A percentile compares a stretch with the other conserved stretches of the same genome.
Conservation (phyloP, 345 rosid genomes). For the Psidium guajava region DNA sequence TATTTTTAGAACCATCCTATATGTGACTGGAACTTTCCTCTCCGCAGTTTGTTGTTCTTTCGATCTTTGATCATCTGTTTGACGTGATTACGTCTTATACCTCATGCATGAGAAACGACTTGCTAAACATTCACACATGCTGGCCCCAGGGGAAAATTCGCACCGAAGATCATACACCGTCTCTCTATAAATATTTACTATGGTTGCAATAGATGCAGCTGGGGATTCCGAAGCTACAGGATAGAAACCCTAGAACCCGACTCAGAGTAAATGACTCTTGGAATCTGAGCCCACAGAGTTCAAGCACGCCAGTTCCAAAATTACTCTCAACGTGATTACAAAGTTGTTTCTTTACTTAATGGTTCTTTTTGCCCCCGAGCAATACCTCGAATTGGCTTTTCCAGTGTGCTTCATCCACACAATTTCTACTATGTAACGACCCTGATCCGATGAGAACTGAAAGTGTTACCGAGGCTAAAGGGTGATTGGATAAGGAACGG, state of each 20-base stretch:
- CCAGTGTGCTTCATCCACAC: not conserved
- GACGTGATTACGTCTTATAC: not conserved
- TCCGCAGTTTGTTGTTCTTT: not conserved
- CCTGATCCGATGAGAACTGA: too few relatives aligned
- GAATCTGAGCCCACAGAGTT: too few relatives aligned
- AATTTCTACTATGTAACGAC: not conserved
- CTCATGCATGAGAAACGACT: too few relatives aligned
- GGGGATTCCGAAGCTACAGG: too few relatives aligned
- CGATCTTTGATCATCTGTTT: not conserved
- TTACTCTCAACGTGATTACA: not conserved
- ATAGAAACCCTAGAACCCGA: too few relatives aligned
- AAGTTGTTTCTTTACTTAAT: not conserved
- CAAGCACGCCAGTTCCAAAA: not conserved
- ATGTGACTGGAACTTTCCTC: not conserved
- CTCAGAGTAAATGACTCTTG: too few relatives aligned
- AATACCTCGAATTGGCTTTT: not conserved
- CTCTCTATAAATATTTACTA: not conserved
- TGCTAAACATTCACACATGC: not conserved
- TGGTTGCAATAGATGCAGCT: not conserved
- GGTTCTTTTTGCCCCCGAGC: not conserved
- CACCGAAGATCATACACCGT: not conserved
- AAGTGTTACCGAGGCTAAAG: too few relatives aligned
- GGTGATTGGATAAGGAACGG: too few relatives aligned
- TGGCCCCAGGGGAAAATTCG: not conserved
- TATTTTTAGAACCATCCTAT: not conserved